A percentile compares a stretch with the other conserved stretches of the same genome.
phyloP scores from a whole-genome alignment of 225 moss, liverwort and hornwort genomes.

The Takakia lepidozioides region DNA sequence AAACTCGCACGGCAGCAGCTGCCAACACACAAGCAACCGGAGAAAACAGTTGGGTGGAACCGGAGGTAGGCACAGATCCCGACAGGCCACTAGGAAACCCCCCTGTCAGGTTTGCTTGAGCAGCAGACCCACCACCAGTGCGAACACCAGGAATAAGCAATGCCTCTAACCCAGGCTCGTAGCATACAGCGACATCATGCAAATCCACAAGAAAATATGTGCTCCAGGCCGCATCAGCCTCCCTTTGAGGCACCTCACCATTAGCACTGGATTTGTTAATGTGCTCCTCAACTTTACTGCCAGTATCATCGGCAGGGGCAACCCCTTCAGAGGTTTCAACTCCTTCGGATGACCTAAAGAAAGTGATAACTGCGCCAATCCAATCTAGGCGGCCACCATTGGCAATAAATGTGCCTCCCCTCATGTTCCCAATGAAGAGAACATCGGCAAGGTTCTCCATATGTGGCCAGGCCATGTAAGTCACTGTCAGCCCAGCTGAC shows the following conservation, averaged over 20 bases:
- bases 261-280: background rate
- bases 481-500: conserved; percentile 63
- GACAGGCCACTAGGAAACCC: conserved; percentile 11
- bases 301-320: conserved; percentile 6
- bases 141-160: conserved; percentile 51
- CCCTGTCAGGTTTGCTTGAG: conserved; percentile 3
- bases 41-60: conserved; percentile 32
- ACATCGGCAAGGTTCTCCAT: conserved; percentile 65
- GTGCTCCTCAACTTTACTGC: conserved; percentile 7
- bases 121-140: background rate
- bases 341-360: conserved; percentile 49
- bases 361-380: conserved; percentile 49
- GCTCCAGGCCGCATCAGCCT: background rate
- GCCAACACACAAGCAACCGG: conserved; percentile 95
- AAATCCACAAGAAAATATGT: conserved; percentile 65
- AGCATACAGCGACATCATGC: conserved; percentile 91
- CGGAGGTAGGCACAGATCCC: conserved; percentile 14
- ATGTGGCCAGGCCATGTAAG: conserved; percentile 81
- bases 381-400: conserved; percentile 91
- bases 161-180: conserved; percentile 89
- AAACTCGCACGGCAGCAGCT: conserved; percentile 89
- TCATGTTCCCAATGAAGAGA: conserved; percentile 61
- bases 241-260: too few species aligned
- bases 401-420: conserved; percentile 83
- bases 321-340: conserved; percentile 2